phyloP scores from a whole-genome alignment of 805 yeast species.

The Yamadazyma paraphyllophila region DNA sequence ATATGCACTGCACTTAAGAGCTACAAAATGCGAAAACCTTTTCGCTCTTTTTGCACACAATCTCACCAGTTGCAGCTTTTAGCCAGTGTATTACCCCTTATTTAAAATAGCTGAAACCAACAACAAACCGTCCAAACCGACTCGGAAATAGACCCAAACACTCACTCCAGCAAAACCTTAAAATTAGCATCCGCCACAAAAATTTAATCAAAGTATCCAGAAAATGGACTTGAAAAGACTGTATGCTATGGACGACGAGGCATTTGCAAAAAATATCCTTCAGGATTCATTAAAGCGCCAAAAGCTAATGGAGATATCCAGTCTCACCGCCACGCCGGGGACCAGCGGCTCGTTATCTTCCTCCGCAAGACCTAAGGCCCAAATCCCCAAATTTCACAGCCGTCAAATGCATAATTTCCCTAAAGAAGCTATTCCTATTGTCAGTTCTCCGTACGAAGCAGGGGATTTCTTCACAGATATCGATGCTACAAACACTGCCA shows the following conservation, averaged over 20 bases:
- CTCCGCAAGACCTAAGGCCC: neutral
- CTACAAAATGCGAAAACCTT: neutral
- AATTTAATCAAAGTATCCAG: no score
- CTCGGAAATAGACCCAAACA: no score
- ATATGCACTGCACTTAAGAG: neutral
- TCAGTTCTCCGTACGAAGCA: slow-evolving; percentile 28
- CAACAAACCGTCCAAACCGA: no score
- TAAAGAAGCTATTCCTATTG: slow-evolving; percentile 32
- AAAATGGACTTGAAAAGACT: slow-evolving; percentile 8
- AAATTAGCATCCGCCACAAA: no score
- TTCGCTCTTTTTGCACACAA: neutral
- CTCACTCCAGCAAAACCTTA: no score
- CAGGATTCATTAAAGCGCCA: slow-evolving; percentile 5
- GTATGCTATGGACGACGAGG: slow-evolving; percentile 1
- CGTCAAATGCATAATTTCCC: slow-evolving; percentile 35
- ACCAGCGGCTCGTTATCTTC: neutral
- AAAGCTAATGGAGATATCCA: slow-evolving; percentile 2
- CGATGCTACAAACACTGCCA: slow-evolving; percentile 10
- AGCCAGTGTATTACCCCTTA: neutral
- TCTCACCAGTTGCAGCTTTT: neutral
- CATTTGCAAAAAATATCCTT: neutral
- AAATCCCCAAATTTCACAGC: slow-evolving; percentile 5
- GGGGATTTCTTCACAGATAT: slow-evolving; percentile 38
- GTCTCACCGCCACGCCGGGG: neutral
- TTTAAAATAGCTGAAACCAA: neutral